Conservation (phyloP, 441 rosid genomes). For the California macrophylla region DNA sequence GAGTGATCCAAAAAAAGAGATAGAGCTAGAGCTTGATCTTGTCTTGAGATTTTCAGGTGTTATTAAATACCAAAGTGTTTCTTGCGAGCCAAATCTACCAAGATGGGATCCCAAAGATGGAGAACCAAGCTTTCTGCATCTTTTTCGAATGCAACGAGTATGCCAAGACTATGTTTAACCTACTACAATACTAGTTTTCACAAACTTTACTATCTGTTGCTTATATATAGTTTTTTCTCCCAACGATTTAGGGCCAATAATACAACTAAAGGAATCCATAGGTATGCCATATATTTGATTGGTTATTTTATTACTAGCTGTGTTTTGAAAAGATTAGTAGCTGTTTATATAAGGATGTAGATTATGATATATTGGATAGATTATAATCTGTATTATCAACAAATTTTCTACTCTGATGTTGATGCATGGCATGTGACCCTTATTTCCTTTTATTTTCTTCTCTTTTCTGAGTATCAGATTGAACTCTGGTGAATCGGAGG, state of each 20-base stretch:
- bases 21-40: too few species aligned
- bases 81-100: too few species aligned
- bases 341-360: neutral
- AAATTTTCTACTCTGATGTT: neutral
- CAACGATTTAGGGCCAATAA: neutral
- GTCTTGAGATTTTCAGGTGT: too few species aligned
- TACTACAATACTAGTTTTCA: too few species aligned
- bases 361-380: neutral
- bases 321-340: neutral
- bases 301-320: neutral
- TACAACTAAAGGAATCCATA: neutral
- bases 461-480: slow-evolving; percentile 21
- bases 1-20: too few species aligned
- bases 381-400: neutral
- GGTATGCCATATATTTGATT: neutral
- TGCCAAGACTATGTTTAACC: too few species aligned
- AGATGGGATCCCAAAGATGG: too few species aligned
- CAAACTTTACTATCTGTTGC: too few species aligned
- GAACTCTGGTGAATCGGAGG: slow-evolving; percentile 19
- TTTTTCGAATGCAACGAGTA: too few species aligned
- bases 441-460: slow-evolving; percentile 7
- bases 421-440: neutral
- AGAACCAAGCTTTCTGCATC: too few species aligned
- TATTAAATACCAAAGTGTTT: too few species aligned
- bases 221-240: neutral